phyloP scores from a whole-genome alignment of 305 asterid genomes.

The Vinca major region DNA sequence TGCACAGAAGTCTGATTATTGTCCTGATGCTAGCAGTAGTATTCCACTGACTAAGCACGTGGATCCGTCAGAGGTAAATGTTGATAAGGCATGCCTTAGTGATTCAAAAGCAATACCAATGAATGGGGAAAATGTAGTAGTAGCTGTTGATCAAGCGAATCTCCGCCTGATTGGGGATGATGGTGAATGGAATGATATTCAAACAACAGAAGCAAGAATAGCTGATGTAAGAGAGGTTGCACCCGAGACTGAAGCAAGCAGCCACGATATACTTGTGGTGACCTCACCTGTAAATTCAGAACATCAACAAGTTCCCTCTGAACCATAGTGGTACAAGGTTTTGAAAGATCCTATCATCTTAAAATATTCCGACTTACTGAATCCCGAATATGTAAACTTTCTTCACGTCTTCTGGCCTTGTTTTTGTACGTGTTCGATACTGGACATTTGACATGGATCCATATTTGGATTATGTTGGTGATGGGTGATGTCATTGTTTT shows the following conservation, averaged over 20 bases:
- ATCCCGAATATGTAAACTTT: background rate
- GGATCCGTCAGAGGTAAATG: conserved; percentile 80
- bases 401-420: background rate
- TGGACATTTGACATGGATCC: background rate
- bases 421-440: background rate
- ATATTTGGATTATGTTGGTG: background rate
- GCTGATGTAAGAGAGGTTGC: conserved; percentile 88
- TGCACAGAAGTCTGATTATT: conserved; percentile 60
- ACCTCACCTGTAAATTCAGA: conserved; percentile 40
- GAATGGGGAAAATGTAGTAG: conserved; percentile 38
- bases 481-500: too few relatives aligned
- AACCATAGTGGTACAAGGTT: conserved; percentile 30
- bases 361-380: background rate
- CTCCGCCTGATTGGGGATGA: conserved; percentile 52
- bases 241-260: conserved; percentile 47
- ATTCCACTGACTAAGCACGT: conserved; percentile 73
- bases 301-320: conserved; percentile 43
- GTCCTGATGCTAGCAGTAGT: conserved; percentile 39
- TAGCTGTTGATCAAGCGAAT: conserved; percentile 43
- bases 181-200: conserved; percentile 93
- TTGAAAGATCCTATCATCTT: background rate
- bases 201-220: conserved; percentile 70
- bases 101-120: conserved; percentile 41
- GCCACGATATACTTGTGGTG: conserved; percentile 73
- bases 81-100: conserved; percentile 89